Conservation (phyloP, 768 basidiomycete genomes). For the Phanerochaete sordida region DNA sequence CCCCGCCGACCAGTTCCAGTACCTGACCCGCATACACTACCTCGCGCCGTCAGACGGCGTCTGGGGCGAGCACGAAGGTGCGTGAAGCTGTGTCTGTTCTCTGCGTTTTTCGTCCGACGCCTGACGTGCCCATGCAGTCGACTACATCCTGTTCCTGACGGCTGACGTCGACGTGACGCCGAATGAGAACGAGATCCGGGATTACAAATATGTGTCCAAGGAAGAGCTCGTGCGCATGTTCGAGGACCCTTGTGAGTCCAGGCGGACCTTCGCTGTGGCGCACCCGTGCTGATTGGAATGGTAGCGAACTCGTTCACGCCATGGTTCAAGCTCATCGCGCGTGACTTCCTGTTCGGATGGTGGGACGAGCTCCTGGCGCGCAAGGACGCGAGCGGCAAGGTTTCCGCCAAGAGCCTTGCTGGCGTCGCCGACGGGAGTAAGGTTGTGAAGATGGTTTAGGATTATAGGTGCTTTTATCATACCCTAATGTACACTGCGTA, state of each 20-base stretch:
- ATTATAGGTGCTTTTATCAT: not conserved
- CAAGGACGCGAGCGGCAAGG: constrained; percentile 49
- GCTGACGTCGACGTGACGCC: constrained; percentile 79
- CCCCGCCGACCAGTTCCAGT: constrained; percentile 83
- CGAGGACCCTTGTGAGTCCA: constrained; percentile 58
- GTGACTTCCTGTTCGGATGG: constrained; percentile 97
- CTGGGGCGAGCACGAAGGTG: constrained; percentile 99
- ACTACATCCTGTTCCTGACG: constrained; percentile 95
- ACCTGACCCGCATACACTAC: constrained; percentile 95
- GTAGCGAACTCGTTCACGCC: constrained; percentile 90
- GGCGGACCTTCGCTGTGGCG: not conserved
- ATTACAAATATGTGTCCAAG: constrained; percentile 88
- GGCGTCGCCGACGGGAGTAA: constrained; percentile 69
- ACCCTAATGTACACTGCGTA: not conserved
- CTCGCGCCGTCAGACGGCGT: constrained; percentile 87
- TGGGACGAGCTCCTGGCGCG: constrained; percentile 87
- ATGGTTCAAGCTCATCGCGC: constrained; percentile 98
- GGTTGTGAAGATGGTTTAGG: constrained; percentile 63
- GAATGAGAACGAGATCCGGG: constrained; percentile 90
- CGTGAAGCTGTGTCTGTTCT: constrained; percentile 14
- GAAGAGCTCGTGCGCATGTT: constrained; percentile 91
- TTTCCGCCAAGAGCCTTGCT: constrained; percentile 59
- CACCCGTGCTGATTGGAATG: not conserved
- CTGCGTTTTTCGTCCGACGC: not conserved
- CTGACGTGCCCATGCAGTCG: constrained; percentile 51